phyloP scores from a whole-genome alignment of 768 basidiomycete genomes.

The Boletus patriciae region DNA sequence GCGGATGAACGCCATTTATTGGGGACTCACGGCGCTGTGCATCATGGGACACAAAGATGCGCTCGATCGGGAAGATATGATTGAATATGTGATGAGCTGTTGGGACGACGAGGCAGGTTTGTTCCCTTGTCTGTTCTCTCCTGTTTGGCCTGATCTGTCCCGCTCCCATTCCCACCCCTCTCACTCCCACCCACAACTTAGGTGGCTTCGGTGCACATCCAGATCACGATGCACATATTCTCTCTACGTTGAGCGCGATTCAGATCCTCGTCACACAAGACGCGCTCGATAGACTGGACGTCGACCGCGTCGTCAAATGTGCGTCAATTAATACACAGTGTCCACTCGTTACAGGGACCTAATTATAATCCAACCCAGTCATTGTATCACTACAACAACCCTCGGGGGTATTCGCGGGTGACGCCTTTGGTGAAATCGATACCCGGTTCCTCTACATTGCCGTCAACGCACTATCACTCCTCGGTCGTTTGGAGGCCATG shows the following conservation, averaged over 20 bases:
- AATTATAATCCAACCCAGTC: constrained; percentile 45
- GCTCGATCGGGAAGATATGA: constrained; percentile 78
- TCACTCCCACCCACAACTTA: constrained; percentile 27
- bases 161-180: not conserved
- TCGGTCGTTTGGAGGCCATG: constrained; percentile 70
- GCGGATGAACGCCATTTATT: constrained; percentile 94
- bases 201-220: constrained; percentile 94
- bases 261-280: constrained; percentile 89
- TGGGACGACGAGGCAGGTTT: constrained; percentile 88
- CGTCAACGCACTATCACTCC: constrained; percentile 77
- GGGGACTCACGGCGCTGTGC: constrained; percentile 88
- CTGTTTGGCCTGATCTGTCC: constrained; percentile 3
- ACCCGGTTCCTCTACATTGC: constrained; percentile 91
- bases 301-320: constrained; percentile 75
- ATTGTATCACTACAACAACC: constrained; percentile 82
- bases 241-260: constrained; percentile 85
- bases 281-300: constrained; percentile 69
- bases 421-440: constrained; percentile 88
- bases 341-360: not conserved
- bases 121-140: constrained; percentile 8
- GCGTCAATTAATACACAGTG: constrained; percentile 21
- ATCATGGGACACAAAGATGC: constrained; percentile 80
- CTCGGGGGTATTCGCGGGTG: constrained; percentile 88
- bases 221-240: constrained; percentile 87
- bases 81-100: constrained; percentile 89